These are phyloP conservation scores for Odontarrhena argentea DNA, from an alignment of 345 rosid genomes.

Conservation along the genomic window DNA sequence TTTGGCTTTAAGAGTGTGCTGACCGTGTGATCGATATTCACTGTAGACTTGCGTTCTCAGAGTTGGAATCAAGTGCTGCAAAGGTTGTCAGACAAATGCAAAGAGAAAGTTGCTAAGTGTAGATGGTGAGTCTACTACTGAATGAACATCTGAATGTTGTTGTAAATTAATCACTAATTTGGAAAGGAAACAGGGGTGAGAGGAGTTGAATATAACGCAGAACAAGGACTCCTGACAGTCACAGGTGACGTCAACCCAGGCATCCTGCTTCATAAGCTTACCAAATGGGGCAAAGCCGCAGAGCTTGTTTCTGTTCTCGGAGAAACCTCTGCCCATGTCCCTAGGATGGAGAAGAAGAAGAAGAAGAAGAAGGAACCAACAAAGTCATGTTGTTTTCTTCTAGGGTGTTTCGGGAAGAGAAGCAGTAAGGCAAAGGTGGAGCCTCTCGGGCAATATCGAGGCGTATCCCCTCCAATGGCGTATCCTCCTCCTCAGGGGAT, in stretches of 20 bases:
- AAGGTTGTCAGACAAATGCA: slow-evolving; percentile 17
- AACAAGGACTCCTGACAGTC: slow-evolving; percentile 29
- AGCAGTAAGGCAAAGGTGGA: slow-evolving; percentile 8
- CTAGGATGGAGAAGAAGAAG: neutral
- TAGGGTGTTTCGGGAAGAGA: slow-evolving; percentile 19
- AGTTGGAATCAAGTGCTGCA: slow-evolving; percentile 36
- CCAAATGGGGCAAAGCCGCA: slow-evolving; percentile 35
- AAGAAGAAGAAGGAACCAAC: slow-evolving; percentile 20
- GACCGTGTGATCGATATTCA: neutral
- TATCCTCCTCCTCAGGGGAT: slow-evolving; percentile 32
- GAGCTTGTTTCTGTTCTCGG: slow-evolving; percentile 21
- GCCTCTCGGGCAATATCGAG: slow-evolving; percentile 9
- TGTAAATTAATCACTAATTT: neutral
- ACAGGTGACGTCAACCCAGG: slow-evolving; percentile 27
- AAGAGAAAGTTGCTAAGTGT: slow-evolving; percentile 25
- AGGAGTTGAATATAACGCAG: slow-evolving; percentile 30
- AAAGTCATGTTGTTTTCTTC: slow-evolving; percentile 19
- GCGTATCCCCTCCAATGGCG: slow-evolving; percentile 12
- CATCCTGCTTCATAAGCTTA: slow-evolving; percentile 29
- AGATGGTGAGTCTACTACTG: slow-evolving; percentile 13
- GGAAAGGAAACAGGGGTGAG: slow-evolving; percentile 29
- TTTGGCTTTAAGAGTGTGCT: neutral
- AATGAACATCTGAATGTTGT: neutral
- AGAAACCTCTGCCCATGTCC: slow-evolving; percentile 10
- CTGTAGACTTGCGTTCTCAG: slow-evolving; percentile 31